phyloP scores from a whole-genome alignment of 441 rosid species.

The Erysimum cheiri region DNA sequence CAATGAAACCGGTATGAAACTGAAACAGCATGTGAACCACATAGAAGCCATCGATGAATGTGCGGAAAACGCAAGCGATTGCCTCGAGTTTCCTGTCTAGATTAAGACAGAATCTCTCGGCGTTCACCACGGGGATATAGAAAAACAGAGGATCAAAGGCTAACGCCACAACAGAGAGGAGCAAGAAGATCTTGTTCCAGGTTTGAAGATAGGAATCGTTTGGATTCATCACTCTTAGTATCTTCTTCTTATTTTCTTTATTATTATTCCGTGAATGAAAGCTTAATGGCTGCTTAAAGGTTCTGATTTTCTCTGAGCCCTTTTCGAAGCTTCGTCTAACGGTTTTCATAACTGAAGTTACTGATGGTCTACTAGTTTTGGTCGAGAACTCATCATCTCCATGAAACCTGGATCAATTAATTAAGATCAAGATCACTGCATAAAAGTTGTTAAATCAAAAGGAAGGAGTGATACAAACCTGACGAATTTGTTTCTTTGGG shows the following conservation, averaged over 20 bases:
- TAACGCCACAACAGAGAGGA: constrained; percentile 56
- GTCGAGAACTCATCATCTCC: constrained; percentile 40
- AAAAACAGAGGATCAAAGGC: constrained; percentile 70
- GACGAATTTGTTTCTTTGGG: constrained; percentile 34
- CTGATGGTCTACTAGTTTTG: constrained; percentile 39
- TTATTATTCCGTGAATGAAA: constrained; percentile 28
- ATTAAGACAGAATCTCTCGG: constrained; percentile 42
- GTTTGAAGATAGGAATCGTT: constrained; percentile 56
- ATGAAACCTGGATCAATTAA: constrained; percentile 50
- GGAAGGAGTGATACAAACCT: constrained; percentile 35
- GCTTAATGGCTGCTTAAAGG: constrained; percentile 48
- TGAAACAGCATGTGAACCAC: constrained; percentile 66
- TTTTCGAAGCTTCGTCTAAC: constrained; percentile 52
- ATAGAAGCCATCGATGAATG: constrained; percentile 59
- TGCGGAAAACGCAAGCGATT: constrained; percentile 53
- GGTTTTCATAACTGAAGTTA: constrained; percentile 44
- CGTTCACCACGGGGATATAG: constrained; percentile 56
- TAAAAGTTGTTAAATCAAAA: constrained; percentile 16
- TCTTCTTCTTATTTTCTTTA: constrained; percentile 32
- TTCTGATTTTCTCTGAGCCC: constrained; percentile 55
- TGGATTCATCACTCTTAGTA: constrained; percentile 55
- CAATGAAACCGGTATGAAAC: constrained; percentile 62
- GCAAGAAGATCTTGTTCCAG: constrained; percentile 61
- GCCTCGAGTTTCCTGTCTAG: constrained; percentile 46
- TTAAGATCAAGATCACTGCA: constrained; percentile 1